Conservation (phyloP, 441 rosid species). For the Lepidium campestre region DNA sequence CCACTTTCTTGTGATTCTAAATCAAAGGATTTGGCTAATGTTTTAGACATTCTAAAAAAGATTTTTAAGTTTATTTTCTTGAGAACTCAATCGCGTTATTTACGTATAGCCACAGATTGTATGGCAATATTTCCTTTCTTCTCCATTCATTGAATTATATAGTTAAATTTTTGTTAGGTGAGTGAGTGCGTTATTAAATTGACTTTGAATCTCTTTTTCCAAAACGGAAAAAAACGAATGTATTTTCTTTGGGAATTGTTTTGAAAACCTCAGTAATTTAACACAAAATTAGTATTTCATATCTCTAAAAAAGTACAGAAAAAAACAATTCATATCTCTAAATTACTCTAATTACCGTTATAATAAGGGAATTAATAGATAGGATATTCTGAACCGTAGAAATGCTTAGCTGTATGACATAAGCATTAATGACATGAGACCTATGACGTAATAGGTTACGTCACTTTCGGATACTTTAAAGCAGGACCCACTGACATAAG, state of each 20-base stretch:
- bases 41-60: slow-evolving; percentile 6
- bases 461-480: not conserved
- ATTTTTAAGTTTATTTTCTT: not conserved
- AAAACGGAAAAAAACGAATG: not conserved
- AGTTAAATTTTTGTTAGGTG: not conserved
- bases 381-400: not conserved
- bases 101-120: not conserved
- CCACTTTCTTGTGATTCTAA: slow-evolving; percentile 21
- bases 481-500: not conserved
- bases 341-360: not conserved
- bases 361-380: too few relatives aligned
- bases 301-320: too few relatives aligned
- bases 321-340: too few relatives aligned
- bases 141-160: not conserved
- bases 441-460: slow-evolving; percentile 13
- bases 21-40: not conserved
- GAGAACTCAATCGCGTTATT: not conserved
- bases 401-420: not conserved
- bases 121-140: not conserved
- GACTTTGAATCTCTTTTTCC: slow-evolving; percentile 2
- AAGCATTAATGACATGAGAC: not conserved
- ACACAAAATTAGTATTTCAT: not conserved
- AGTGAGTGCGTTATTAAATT: not conserved
- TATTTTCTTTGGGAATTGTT: not conserved
- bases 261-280: not conserved